These are phyloP conservation scores for Elongisporangium undulatum DNA, from an alignment of 352 stramenopile species.

Conservation along the genomic window DNA sequence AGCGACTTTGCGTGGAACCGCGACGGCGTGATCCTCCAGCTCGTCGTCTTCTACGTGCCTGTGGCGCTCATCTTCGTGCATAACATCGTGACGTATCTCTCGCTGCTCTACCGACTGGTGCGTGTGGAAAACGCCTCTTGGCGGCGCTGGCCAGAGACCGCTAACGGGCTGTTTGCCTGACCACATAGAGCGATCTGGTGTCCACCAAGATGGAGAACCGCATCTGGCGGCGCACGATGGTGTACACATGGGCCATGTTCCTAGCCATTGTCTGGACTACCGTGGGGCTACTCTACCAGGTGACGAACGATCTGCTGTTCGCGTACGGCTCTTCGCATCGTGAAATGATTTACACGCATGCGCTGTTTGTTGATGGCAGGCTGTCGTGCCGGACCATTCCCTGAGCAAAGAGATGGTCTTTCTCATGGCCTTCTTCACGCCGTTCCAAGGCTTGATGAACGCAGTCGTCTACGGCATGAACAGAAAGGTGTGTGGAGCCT, in stretches of 20 bases:
- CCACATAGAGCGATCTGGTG: conserved; percentile 39
- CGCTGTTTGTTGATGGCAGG: conserved; percentile 14
- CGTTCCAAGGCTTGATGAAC: conserved; percentile 70
- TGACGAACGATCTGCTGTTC: conserved; percentile 6
- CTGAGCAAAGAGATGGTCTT: conserved; percentile 50
- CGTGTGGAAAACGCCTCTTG: conserved; percentile 6
- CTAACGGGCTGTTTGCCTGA: too few relatives aligned
- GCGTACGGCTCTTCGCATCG: conserved; percentile 3
- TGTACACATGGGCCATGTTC: conserved; percentile 60
- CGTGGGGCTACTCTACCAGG: conserved; percentile 44
- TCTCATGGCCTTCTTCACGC: conserved; percentile 60
- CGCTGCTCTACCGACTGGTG: conserved; percentile 55
- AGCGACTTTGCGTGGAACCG: conserved; percentile 46
- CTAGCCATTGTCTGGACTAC: conserved; percentile 39
- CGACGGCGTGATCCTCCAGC: conserved; percentile 49
- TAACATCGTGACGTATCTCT: conserved; percentile 60
- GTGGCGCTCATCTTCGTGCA: conserved; percentile 45
- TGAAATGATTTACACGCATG: conserved; percentile 2
- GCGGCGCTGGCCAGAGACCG: neutral
- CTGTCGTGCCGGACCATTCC: conserved; percentile 33
- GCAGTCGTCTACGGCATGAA: conserved; percentile 59
- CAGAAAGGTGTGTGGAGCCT: conserved; percentile 32
- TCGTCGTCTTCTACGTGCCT: conserved; percentile 57
- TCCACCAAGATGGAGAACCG: conserved; percentile 65
- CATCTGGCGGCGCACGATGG: conserved; percentile 60